Conservation (phyloP, 179 eudicot genomes). For the Beta lomatogona region DNA sequence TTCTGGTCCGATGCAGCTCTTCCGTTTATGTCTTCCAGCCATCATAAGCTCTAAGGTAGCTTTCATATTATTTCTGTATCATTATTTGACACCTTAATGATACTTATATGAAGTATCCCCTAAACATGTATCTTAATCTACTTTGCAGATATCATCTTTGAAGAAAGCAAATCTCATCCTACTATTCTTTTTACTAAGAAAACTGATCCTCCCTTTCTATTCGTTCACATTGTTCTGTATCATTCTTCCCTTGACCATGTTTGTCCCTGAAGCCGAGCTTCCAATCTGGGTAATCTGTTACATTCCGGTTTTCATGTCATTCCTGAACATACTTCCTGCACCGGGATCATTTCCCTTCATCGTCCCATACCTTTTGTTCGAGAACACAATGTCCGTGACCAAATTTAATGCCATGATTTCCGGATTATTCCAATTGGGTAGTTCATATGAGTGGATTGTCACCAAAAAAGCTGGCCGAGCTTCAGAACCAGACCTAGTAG, state of each 20-base stretch:
- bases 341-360: conserved; percentile 87
- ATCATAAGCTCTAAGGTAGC: conserved; percentile 59
- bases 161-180: conserved; percentile 84
- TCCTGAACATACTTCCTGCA: conserved; percentile 80
- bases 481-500: conserved; percentile 73
- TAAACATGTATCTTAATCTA: too few species aligned
- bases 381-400: conserved; percentile 95
- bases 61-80: background rate
- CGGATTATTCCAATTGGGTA: conserved; percentile 73
- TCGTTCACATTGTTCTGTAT: conserved; percentile 96
- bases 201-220: conserved; percentile 90
- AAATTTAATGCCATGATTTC: conserved; percentile 94
- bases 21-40: conserved; percentile 62
- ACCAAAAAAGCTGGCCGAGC: conserved; percentile 84
- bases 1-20: conserved; percentile 84
- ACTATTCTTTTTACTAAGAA: conserved; percentile 79
- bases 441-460: conserved; percentile 90
- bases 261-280: conserved; percentile 86
- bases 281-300: conserved; percentile 92
- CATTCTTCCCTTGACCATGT: conserved; percentile 89
- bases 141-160: conserved; percentile 62
- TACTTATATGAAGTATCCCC: too few species aligned
- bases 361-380: conserved; percentile 86
- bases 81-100: background rate
- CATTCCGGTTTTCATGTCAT: conserved; percentile 77